Evolutionary conservation across 345 rosid genomes (phyloP).

Genomic region (Brassica napus): DNA sequence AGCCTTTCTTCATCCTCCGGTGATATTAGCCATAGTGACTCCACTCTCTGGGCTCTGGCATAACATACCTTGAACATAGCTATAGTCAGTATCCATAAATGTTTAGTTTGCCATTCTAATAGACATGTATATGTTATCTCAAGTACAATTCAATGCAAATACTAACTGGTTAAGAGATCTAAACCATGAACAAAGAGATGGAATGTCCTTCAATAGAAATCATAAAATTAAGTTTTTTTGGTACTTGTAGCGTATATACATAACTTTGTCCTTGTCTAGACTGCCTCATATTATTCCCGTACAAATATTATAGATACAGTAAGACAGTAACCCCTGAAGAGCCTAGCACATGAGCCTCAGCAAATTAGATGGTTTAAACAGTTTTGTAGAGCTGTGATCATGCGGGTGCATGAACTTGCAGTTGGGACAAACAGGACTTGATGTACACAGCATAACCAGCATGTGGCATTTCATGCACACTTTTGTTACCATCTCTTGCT

Average conservation of each 20-base stretch:
- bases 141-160: constrained; percentile 3
- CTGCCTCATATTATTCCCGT: constrained; percentile 21
- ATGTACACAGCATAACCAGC: constrained; percentile 79
- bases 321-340: neutral
- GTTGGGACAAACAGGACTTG: constrained; percentile 84
- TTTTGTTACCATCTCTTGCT: constrained; percentile 72
- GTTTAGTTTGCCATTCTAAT: neutral
- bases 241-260: constrained; percentile 31
- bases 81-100: neutral
- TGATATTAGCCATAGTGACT: constrained; percentile 12
- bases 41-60: constrained; percentile 1
- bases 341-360: constrained; percentile 60
- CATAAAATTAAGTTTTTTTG: neutral
- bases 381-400: constrained; percentile 49
- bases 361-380: constrained; percentile 50
- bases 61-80: neutral
- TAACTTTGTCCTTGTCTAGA: constrained; percentile 27
- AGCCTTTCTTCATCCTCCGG: neutral
- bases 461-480: constrained; percentile 80
- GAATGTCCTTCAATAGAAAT: constrained; percentile 12
- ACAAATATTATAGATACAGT: constrained; percentile 2
- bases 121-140: neutral
- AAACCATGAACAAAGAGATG: constrained; percentile 3
- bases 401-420: constrained; percentile 90
- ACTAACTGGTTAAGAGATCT: neutral